Evolutionary conservation across 441 rosid genomes (phyloP).

Genomic region (Gossypium gossypioides): DNA sequence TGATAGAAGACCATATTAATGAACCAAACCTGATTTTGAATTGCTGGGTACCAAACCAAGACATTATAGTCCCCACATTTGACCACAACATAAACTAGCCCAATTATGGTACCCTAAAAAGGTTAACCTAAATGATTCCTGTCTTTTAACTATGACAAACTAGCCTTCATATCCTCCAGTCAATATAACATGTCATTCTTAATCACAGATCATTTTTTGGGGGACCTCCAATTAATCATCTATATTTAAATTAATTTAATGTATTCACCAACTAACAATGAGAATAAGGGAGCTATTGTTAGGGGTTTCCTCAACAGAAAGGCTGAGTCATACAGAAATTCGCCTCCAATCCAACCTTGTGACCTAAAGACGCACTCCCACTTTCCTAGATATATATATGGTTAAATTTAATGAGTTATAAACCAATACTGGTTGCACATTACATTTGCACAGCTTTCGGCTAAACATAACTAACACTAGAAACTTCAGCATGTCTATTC

Average conservation of each 20-base stretch:
- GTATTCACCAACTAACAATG: neutral
- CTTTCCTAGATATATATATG: no score
- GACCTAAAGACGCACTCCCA: no score
- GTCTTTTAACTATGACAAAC: neutral
- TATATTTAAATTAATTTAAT: neutral
- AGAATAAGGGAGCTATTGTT: neutral
- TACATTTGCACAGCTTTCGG: neutral
- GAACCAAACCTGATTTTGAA: no score
- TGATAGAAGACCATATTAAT: no score
- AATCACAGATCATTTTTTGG: neutral
- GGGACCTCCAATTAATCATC: neutral
- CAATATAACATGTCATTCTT: neutral
- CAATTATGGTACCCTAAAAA: no score
- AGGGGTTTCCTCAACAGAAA: no score
- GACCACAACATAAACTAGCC: no score
- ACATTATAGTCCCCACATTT: no score
- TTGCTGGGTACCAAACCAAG: no score
- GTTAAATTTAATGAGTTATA: neutral
- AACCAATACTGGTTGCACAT: neutral
- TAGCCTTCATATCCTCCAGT: neutral
- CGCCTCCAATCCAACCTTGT: no score
- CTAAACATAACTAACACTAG: neutral
- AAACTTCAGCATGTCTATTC: neutral
- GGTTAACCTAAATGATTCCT: no score
- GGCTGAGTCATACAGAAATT: no score